Evolutionary conservation across 75 land plant species (phyloP), one percentile per base, ranked within the genome.

Genomic region (Isoetes taiwanensis): DNA sequence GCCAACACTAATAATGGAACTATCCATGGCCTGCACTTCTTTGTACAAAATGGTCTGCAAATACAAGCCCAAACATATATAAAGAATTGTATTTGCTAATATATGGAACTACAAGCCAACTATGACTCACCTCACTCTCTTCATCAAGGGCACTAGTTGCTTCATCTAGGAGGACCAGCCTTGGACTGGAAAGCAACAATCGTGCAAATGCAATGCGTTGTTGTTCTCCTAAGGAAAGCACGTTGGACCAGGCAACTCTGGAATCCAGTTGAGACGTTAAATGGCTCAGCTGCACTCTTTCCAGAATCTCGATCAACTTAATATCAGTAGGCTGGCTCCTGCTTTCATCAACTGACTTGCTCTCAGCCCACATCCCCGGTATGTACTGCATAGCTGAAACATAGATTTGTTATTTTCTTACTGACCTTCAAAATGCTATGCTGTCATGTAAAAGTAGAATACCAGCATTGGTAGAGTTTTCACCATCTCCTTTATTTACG

Each of bases 141-240:
- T 84, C 89, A 72, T 93, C 98, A 29, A 93, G 57, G 29, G 98
- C 98, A 67, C 98, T 93, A 16, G 98, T 93, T 20, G 95, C 76
- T 67, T 93, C 98, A 74, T 93, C 98, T 69, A 93, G 35, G 2
- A 93, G 71, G 31, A 73, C 90, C 53, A 93, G 32, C 19, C 64
- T 65, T 65, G 95, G 98, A 37, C 71, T 78, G 28, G 85, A 64
- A n/a, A 93, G 73, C 53, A 93, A 68, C 35, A 93, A 48, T 23
- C 98, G 95, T 52, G 98, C 98, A 69, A 93, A 84, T 56, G 98
- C 98, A 43, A 93, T 80, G 56, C 98, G 88, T 55, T 93, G 98
- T 54, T 93, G 98, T 72, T 93, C 98, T 33, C 98, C 98, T 30
- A 93, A 75, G 33, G 98, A 93, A 24, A 93, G 79, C 26, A 93